A percentile compares a stretch with the other conserved stretches of the same genome.
Evolutionary conservation across 129 eudicot species (phyloP).

Genomic region (Saussurea involucrata): DNA sequence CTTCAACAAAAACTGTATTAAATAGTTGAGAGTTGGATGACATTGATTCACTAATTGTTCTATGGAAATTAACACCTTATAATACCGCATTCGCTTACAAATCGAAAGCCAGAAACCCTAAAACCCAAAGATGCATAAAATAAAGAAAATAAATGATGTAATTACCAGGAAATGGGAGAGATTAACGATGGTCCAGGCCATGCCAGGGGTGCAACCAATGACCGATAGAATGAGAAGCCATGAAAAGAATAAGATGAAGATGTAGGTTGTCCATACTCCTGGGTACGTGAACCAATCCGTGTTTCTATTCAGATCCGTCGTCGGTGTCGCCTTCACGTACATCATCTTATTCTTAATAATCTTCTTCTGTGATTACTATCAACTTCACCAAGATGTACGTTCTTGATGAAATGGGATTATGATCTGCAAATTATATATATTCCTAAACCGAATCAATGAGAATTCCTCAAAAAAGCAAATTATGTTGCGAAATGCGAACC

Average conservation of each 20-base stretch:
- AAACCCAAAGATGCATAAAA: neutral
- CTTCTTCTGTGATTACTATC: neutral
- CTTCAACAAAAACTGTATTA: neutral
- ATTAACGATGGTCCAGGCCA: constrained; percentile 80
- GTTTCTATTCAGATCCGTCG: constrained; percentile 72
- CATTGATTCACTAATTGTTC: too few relatives aligned
- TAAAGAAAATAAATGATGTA: neutral
- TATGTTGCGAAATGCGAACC: too few relatives aligned
- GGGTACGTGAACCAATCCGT: constrained; percentile 82
- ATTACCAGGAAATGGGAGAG: constrained; percentile 51
- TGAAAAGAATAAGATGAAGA: constrained; percentile 50
- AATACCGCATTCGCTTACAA: too few relatives aligned
- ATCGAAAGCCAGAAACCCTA: neutral
- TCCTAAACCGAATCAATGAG: neutral
- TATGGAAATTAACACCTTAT: too few relatives aligned
- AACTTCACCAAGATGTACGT: neutral
- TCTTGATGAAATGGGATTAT: neutral
- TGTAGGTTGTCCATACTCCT: constrained; percentile 71
- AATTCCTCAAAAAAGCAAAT: neutral
- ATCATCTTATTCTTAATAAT: neutral
- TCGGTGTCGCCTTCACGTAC: constrained; percentile 62
- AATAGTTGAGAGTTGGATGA: too few relatives aligned
- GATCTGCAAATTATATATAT: neutral
- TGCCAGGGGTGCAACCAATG: constrained; percentile 59
- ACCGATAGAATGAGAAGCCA: constrained; percentile 67